phyloP scores from a whole-genome alignment of 352 stramenopile genomes.

The Globisporangium middletonii region DNA sequence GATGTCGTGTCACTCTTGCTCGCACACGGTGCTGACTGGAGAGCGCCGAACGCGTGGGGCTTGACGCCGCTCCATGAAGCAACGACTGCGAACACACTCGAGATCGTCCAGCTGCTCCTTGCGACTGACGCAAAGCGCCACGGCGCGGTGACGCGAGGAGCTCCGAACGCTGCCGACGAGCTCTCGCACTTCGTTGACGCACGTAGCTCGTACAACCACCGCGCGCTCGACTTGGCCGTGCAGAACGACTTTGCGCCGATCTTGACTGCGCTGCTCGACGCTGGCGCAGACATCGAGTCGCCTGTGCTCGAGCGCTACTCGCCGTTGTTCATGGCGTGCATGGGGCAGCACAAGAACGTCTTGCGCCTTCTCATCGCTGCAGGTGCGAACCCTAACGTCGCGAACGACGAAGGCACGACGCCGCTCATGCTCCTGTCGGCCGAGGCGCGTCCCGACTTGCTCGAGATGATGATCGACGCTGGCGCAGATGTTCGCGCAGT shows the following conservation, averaged over 20 bases:
- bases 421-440: not conserved
- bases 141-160: too few relatives aligned
- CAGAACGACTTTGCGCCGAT: too few relatives aligned
- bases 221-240: not conserved
- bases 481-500: not conserved
- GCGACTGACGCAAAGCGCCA: not conserved
- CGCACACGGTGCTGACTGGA: not conserved
- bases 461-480: not conserved
- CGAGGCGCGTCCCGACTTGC: not conserved
- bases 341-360: not conserved
- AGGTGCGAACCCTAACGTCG: not conserved
- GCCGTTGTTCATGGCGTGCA: not conserved
- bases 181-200: not conserved
- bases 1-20: not conserved
- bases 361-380: not conserved
- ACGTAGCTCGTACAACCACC: not conserved
- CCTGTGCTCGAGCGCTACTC: not conserved
- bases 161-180: not conserved
- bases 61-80: not conserved
- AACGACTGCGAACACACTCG: not conserved
- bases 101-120: not conserved
- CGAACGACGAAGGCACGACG: not conserved
- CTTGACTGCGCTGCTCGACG: not conserved
- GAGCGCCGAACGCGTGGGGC: not conserved
- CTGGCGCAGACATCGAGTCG: not conserved